Base-by-base conservation (phyloP, 2,329 filamentous ascomycete genomes). In the Sordariomycetes sp. region DNA sequence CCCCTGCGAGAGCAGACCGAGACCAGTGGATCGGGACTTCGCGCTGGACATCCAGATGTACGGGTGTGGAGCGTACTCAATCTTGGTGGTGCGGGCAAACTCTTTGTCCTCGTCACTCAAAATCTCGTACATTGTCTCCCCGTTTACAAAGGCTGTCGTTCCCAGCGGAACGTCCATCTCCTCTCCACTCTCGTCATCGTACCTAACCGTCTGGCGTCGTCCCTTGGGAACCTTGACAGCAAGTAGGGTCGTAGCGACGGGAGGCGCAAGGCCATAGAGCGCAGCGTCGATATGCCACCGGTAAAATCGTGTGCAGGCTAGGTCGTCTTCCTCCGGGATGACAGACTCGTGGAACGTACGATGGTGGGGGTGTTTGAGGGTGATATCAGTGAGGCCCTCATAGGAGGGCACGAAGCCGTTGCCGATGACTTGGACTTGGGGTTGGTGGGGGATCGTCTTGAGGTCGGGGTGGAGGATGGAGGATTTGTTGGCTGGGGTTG, bases 221-320 rank as follows among this genome's bases (percentile, higher is more conserved):
- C 79, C 79, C 15, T 68, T 64, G 0, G 83, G 83, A 0, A 88
- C 82, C 25, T 68, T 66, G n/a, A 86, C 82, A 0, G 83, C 83
- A 37, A 87, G 66, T 17, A 88, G 66, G 2, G 77, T 78, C 0
- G 83, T 88, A 4, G 79, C 82, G 18, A 78, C 68, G 3, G 83
- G 82, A 4, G 83, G 82, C n/a, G 82, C 74, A 6, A 86, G 68
- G 14, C 73, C 79, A 50, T 87, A 87, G 6, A 87, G 61, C 2
- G 82, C 82, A 4, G 83, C 82, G 47, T 87, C 82, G 35, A 87
- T 86, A 53, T 87, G 82, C 82, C 83, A 87, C 39, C 82, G 66
- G 58, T 84, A 87, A 59, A 86, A 78, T 59, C 60, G 62, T 4
- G 69, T 72, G 39, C 50, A 66, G 45, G 59, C 58, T 15, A 67